phyloP scores from a whole-genome alignment of 1,139 yeast genomes.

The Candida gigantensis region DNA sequence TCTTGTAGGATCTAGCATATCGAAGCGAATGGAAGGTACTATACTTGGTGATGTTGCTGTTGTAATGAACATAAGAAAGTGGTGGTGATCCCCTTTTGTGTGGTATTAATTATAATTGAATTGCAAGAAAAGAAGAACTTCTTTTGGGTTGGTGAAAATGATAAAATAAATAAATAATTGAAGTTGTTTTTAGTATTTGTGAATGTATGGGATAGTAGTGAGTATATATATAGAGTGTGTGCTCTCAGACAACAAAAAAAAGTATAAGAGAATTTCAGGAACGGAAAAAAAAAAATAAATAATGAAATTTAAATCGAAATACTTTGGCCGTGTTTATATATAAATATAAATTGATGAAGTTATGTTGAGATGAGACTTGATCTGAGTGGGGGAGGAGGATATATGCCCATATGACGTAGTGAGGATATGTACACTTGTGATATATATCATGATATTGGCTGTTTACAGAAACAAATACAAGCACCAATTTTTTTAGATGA shows the following conservation, averaged over 20 bases:
- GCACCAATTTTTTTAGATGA: too few species aligned
- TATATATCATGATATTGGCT: too few species aligned
- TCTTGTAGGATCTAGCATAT: constrained; percentile 25
- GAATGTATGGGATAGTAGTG: too few species aligned
- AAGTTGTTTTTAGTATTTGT: too few species aligned
- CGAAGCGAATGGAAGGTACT: constrained; percentile 19
- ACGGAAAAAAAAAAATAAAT: neutral
- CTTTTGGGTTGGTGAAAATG: too few species aligned
- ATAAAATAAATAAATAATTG: neutral
- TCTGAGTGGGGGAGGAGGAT: too few species aligned
- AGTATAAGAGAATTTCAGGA: too few species aligned
- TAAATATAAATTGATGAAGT: constrained; percentile 1
- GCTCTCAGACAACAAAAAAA: neutral
- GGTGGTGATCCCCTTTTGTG: neutral
- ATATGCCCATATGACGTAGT: neutral
- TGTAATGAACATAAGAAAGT: constrained; percentile 14
- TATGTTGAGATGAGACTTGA: too few species aligned
- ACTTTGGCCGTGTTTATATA: constrained; percentile 2
- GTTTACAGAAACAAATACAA: too few species aligned
- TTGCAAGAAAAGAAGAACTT: too few species aligned
- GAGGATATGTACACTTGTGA: neutral
- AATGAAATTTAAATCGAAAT: neutral
- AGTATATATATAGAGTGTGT: too few species aligned
- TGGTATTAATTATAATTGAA: constrained; percentile 1
- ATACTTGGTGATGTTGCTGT: constrained; percentile 14